A percentile compares a stretch with the other conserved stretches of the same genome.
Evolutionary conservation across 257 asterid species (phyloP).

Genomic region (Fraxinus excelsior): DNA sequence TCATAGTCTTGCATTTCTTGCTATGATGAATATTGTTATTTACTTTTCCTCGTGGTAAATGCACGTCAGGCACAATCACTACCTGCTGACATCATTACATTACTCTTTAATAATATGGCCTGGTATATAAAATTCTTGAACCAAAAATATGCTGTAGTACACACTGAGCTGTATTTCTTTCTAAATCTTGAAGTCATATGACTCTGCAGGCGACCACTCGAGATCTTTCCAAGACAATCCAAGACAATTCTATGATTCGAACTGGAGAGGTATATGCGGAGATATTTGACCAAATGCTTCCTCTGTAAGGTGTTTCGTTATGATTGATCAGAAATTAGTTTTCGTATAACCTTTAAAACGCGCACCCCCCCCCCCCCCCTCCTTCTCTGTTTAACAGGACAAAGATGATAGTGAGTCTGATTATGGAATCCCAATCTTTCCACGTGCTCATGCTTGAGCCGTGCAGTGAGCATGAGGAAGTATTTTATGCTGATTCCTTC

Average conservation of each 20-base stretch:
- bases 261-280: conserved; percentile 22
- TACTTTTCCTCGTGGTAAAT: no score
- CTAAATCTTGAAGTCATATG: conserved; percentile 10
- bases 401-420: conserved; percentile 32
- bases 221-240: conserved; percentile 37
- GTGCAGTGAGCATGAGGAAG: background rate
- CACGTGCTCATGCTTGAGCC: conserved; percentile 9
- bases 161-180: background rate
- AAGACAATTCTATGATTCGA: conserved; percentile 18
- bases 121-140: background rate
- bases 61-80: no score
- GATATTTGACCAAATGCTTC: background rate
- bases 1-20: no score
- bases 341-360: background rate
- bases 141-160: background rate
- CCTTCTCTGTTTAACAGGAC: conserved; percentile 11
- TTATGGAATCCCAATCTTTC: conserved; percentile 23
- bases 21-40: no score
- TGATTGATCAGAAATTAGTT: background rate
- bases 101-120: no score
- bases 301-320: background rate
- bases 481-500: background rate
- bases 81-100: no score
- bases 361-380: no score
- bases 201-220: conserved; percentile 43